These are phyloP conservation scores for Leccinum proliferum DNA, from an alignment of 1,284 basidiomycete genomes.

Conservation along the genomic window DNA sequence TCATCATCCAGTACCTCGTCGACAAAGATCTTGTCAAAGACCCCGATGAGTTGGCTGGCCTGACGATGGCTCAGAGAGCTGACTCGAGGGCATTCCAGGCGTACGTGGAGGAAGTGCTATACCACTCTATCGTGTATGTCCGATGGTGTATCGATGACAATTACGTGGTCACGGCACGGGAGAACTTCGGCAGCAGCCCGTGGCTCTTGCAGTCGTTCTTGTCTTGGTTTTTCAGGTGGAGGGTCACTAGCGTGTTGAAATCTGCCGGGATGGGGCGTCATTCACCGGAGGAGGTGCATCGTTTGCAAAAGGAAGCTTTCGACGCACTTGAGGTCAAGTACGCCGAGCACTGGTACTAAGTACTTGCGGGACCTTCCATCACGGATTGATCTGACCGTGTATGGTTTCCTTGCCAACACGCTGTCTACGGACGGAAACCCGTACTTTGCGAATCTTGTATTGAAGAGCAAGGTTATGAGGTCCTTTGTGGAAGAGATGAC, in stretches of 20 bases:
- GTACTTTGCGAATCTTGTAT: slow-evolving; percentile 23
- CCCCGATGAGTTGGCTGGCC: slow-evolving; percentile 23
- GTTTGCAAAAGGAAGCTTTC: slow-evolving; percentile 26
- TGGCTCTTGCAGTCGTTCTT: slow-evolving; percentile 22
- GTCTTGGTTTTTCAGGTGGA: slow-evolving; percentile 21
- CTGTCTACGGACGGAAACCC: slow-evolving; percentile 22
- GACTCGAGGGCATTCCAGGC: slow-evolving; percentile 32
- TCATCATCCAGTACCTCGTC: slow-evolving; percentile 30
- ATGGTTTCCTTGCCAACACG: slow-evolving; percentile 28
- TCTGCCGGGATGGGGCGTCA: slow-evolving; percentile 27
- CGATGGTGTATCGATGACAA: slow-evolving; percentile 29
- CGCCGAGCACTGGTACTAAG: slow-evolving; percentile 10
- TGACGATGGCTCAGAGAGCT: slow-evolving; percentile 25
- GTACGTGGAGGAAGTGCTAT: slow-evolving; percentile 30
- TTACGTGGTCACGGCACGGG: slow-evolving; percentile 12
- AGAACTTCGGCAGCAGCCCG: slow-evolving; percentile 12
- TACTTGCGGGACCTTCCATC: slow-evolving; percentile 26
- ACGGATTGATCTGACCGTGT: slow-evolving; percentile 27
- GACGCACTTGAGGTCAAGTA: slow-evolving; percentile 28
- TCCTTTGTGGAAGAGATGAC: slow-evolving; percentile 25
- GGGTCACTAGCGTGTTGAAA: slow-evolving; percentile 14
- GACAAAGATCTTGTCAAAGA: slow-evolving; percentile 22
- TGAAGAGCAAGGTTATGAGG: slow-evolving; percentile 17
- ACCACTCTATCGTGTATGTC: slow-evolving; percentile 25
- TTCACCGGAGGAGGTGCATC: slow-evolving; percentile 27